Percentiles rank a stretch among this genome's conserved stretches.
phyloP scores from a whole-genome alignment of 306 rosid genomes.

The Canavalia ensiformis region DNA sequence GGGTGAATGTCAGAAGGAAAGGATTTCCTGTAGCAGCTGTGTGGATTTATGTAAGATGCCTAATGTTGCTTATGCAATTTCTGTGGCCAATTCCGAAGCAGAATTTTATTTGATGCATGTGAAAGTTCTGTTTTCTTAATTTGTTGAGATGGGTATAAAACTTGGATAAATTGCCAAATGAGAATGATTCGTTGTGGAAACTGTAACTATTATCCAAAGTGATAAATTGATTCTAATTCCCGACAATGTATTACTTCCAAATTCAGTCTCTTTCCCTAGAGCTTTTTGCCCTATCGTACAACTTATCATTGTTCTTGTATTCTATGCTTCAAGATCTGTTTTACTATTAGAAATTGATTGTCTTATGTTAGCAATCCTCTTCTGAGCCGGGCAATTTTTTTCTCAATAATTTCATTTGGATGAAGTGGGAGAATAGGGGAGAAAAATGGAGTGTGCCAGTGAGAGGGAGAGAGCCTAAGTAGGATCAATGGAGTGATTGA shows the following conservation, averaged over 20 bases:
- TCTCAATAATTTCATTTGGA: background rate
- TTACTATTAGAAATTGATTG: background rate
- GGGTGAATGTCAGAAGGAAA: constrained; percentile 30
- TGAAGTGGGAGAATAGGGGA: background rate
- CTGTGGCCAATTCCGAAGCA: constrained; percentile 26
- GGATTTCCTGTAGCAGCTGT: constrained; percentile 39
- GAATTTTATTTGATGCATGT: constrained; percentile 33
- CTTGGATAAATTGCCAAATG: constrained; percentile 15
- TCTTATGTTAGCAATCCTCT: background rate
- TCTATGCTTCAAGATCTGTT: background rate
- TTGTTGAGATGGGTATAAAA: constrained; percentile 19
- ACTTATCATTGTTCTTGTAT: background rate
- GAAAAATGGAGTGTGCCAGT: no score
- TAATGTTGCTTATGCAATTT: constrained; percentile 26
- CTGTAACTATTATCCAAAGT: constrained; percentile 27
- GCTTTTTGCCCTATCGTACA: background rate
- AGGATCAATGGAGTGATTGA: background rate
- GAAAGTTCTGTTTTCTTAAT: constrained; percentile 29
- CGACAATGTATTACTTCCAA: constrained; percentile 3
- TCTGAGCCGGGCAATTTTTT: background rate
- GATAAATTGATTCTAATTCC: constrained; percentile 34
- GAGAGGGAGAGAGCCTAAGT: no score
- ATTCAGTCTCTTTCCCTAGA: background rate
- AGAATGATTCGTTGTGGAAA: constrained; percentile 35
- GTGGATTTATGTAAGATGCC: constrained; percentile 30